A percentile compares a stretch with the other conserved stretches of the same genome.
phyloP scores from a whole-genome alignment of 2,329 filamentous ascomycete species.

The Ophiognomonia clavigignenti-juglandacearum region DNA sequence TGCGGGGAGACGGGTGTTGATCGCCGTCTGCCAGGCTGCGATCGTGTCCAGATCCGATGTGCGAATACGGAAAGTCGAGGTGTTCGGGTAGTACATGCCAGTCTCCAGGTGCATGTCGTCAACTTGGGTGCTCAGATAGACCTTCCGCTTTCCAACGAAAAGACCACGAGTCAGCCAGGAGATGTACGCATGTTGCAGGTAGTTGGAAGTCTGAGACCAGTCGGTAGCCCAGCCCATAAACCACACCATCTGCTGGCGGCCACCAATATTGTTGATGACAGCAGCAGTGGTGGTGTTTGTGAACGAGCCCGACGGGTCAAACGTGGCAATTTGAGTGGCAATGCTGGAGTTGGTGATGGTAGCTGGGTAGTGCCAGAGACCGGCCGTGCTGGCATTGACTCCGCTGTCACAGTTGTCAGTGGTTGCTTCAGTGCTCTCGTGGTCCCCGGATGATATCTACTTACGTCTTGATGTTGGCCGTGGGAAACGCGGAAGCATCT shows the following conservation, averaged over 20 bases:
- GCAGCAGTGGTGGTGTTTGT: slow-evolving; percentile 41
- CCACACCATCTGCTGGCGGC: slow-evolving; percentile 58
- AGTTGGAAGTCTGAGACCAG: slow-evolving; percentile 47
- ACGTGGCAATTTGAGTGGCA: slow-evolving; percentile 50
- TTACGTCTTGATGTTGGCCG: slow-evolving; percentile 45
- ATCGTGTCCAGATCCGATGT: slow-evolving; percentile 42
- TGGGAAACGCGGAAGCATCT: slow-evolving; percentile 47
- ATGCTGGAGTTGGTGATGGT: slow-evolving; percentile 46
- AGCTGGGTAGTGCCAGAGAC: slow-evolving; percentile 56
- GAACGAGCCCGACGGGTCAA: slow-evolving; percentile 39
- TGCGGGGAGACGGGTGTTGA: slow-evolving; percentile 42
- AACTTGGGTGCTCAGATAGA: slow-evolving; percentile 52
- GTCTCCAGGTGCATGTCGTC: slow-evolving; percentile 58
- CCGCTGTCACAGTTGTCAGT: slow-evolving; percentile 20
- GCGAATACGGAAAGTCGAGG: slow-evolving; percentile 43
- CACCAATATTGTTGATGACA: slow-evolving; percentile 54
- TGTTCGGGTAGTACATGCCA: slow-evolving; percentile 43
- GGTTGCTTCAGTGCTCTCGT: neutral
- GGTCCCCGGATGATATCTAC: slow-evolving; percentile 6
- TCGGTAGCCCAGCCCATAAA: slow-evolving; percentile 46
- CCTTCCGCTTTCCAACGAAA: slow-evolving; percentile 50
- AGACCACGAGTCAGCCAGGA: slow-evolving; percentile 57
- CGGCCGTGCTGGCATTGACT: slow-evolving; percentile 42
- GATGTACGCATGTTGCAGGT: slow-evolving; percentile 58
- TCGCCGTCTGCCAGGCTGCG: slow-evolving; percentile 33